phyloP scores from a whole-genome alignment of 768 basidiomycete species.

The Kwoniella europaea region DNA sequence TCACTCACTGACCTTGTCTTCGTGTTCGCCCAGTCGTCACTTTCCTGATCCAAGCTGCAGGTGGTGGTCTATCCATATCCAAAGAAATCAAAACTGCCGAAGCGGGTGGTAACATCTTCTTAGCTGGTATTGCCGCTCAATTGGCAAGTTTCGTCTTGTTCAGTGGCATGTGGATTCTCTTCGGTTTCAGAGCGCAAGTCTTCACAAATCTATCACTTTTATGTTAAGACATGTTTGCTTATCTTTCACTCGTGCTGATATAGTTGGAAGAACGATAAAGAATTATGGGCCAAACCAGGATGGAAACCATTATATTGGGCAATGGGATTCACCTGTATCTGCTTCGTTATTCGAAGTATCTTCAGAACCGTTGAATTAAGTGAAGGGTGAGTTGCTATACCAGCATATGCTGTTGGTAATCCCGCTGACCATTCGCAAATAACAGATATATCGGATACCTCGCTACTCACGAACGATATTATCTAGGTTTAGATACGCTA shows the following conservation, averaged over 20 bases:
- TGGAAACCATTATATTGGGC: conserved; percentile 57
- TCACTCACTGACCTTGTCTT: too few species aligned
- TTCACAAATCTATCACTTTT: too few species aligned
- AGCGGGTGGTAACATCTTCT: conserved; percentile 54
- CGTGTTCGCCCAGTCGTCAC: conserved; percentile 41
- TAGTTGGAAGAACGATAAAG: conserved; percentile 43
- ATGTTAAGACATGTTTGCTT: background rate
- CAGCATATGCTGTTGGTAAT: background rate
- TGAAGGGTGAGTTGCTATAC: conserved; percentile 42
- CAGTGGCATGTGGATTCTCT: conserved; percentile 47
- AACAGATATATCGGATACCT: conserved; percentile 53
- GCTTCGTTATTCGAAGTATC: conserved; percentile 55
- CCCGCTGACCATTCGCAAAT: background rate
- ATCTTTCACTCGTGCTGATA: background rate
- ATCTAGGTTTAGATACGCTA: conserved; percentile 54
- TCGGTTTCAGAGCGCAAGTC: conserved; percentile 52
- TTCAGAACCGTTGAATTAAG: conserved; percentile 55
- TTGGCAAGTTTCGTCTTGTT: conserved; percentile 55
- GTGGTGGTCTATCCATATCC: conserved; percentile 53
- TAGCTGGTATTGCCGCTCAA: conserved; percentile 57
- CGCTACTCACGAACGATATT: conserved; percentile 55
- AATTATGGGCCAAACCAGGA: conserved; percentile 44
- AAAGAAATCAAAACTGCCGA: conserved; percentile 39
- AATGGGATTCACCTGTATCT: conserved; percentile 56
- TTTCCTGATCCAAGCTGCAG: conserved; percentile 57